Evolutionary conservation across 305 asterid genomes (phyloP).

Genomic region (Withania somnifera): DNA sequence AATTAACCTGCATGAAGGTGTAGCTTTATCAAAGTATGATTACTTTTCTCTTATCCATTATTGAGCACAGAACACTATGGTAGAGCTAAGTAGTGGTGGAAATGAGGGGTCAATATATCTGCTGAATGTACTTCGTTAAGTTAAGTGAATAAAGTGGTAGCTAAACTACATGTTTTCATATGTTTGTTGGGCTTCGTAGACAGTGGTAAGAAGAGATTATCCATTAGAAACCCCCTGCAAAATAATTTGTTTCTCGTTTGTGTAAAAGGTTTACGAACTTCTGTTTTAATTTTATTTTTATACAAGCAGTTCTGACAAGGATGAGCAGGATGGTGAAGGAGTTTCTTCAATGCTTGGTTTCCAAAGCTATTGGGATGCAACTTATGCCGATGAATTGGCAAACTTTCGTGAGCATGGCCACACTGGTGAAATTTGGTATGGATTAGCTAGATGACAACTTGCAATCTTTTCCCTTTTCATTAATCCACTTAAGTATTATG

Average conservation of each 20-base stretch:
- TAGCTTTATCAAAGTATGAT: neutral
- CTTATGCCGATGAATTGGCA: slow-evolving; percentile 82
- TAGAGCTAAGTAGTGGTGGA: neutral
- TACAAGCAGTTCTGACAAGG: slow-evolving; percentile 80
- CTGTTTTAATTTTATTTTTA: neutral
- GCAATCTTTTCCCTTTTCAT: neutral
- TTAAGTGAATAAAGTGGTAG: neutral
- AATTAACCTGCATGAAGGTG: neutral
- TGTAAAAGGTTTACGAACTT: neutral
- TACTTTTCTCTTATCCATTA: neutral
- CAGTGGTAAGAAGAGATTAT: neutral
- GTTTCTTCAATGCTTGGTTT: slow-evolving; percentile 81
- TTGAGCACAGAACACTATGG: neutral
- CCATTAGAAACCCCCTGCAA: neutral
- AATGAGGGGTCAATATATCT: neutral
- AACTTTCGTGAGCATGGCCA: slow-evolving; percentile 95
- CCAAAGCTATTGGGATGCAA: slow-evolving; percentile 94
- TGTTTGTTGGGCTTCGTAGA: neutral
- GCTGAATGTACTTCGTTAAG: neutral
- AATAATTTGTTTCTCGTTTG: neutral
- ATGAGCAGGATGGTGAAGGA: slow-evolving; percentile 75
- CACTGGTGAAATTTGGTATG: slow-evolving; percentile 94
- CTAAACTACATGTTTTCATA: neutral
- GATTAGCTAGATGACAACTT: neutral
- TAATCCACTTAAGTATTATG: neutral